A percentile compares a stretch with the other conserved stretches of the same genome.
phyloP scores from a whole-genome alignment of 768 basidiomycete species.

The Panaeolus cyanescens region DNA sequence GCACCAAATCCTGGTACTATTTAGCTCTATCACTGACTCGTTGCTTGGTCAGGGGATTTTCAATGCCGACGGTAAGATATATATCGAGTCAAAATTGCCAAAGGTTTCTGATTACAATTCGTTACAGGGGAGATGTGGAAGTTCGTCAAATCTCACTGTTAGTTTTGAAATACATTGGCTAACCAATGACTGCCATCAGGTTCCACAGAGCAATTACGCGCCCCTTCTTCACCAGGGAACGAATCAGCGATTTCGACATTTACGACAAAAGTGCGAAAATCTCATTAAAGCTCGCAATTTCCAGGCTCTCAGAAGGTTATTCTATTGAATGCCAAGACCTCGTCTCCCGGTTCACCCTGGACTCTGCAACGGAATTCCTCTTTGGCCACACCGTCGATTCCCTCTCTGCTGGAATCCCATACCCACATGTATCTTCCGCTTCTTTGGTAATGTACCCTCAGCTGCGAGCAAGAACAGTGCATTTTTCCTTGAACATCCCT shows the following conservation, averaged over 20 bases:
- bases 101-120: constrained; percentile 32
- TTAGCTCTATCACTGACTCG: constrained; percentile 27
- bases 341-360: no score
- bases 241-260: constrained; percentile 62
- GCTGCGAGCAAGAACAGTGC: constrained; percentile 25
- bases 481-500: constrained; percentile 30
- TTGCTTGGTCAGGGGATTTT: no score
- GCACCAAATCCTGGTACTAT: constrained; percentile 20
- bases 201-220: constrained; percentile 70
- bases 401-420: constrained; percentile 50
- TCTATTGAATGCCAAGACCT: constrained; percentile 63
- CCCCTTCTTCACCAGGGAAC: constrained; percentile 68
- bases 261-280: constrained; percentile 56
- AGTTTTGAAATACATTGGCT: neutral
- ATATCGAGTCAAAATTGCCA: constrained; percentile 59
- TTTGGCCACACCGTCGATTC: no score
- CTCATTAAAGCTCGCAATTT: constrained; percentile 43
- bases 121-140: constrained; percentile 67
- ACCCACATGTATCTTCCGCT: no score
- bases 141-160: constrained; percentile 34
- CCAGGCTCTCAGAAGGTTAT: constrained; percentile 44
- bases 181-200: constrained; percentile 19
- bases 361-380: no score
- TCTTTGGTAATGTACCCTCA: no score
- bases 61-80: no score